These are phyloP conservation scores for Thielaviopsis populi DNA, from an alignment of 2,329 filamentous ascomycete genomes.

Conservation along the genomic window DNA sequence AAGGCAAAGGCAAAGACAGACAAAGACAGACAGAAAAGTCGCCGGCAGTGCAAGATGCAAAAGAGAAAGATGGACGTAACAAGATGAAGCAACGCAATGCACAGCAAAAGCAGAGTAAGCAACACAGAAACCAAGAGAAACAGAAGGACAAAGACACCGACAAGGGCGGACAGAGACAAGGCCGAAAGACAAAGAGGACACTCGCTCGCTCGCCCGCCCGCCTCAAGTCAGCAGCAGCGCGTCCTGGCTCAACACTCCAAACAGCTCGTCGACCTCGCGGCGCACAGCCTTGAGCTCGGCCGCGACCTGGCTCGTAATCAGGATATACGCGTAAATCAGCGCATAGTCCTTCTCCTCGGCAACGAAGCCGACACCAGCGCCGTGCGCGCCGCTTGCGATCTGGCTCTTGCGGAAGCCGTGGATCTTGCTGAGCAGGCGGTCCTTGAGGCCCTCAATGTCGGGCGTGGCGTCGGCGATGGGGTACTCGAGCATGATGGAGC, in stretches of 20 bases:
- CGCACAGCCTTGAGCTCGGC: constrained; percentile 48
- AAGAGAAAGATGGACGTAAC: background rate
- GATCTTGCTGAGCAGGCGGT: constrained; percentile 72
- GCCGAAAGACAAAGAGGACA: background rate
- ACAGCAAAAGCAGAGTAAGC: too few species aligned
- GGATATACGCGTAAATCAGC: constrained; percentile 76
- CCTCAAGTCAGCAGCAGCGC: constrained; percentile 42
- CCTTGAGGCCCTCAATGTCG: constrained; percentile 63
- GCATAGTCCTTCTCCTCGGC: constrained; percentile 73
- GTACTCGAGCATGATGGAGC: constrained; percentile 86
- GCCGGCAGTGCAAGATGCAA: background rate
- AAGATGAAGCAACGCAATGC: background rate
- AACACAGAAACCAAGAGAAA: too few species aligned
- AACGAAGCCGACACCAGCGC: constrained; percentile 23
- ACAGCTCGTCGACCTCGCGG: constrained; percentile 45
- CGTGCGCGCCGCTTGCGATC: constrained; percentile 23
- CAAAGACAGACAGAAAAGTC: background rate
- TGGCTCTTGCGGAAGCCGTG: constrained; percentile 70
- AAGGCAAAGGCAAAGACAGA: background rate
- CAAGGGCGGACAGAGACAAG: background rate
- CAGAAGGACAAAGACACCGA: too few species aligned
- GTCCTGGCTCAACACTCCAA: constrained; percentile 48
- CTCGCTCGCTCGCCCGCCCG: too few species aligned
- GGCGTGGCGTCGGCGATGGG: constrained; percentile 81
- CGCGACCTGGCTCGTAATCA: constrained; percentile 52